Evolutionary conservation across 2,329 filamentous ascomycete genomes (phyloP), one percentile per base, ranked within the genome.

Genomic region (Berkeleyomyces basicola): DNA sequence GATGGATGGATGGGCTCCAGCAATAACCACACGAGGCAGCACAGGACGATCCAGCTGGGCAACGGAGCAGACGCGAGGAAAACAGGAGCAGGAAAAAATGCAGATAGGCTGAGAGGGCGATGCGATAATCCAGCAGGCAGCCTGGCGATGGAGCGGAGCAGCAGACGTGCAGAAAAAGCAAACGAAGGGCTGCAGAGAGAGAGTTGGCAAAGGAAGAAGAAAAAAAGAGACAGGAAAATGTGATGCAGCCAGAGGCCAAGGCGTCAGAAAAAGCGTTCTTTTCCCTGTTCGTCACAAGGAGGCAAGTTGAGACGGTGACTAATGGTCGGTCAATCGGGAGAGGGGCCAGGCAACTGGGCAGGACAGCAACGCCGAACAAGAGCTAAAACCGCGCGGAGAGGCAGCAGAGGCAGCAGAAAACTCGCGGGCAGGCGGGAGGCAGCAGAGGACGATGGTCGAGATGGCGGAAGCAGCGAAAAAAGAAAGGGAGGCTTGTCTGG

Each of bases 301-400:
- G 55, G 55, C 39, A 58, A 58, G 55, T 43, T 58, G 57, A 59
- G 57, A 55, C 49, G 49, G 49, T 55, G 49, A 55, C 49, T 55
- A 55, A 55, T 55, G 49, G 14, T 55, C 36, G 37, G 31, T 55
- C 49, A 33, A 23, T 23, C 23, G 23, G 23, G 23, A 23, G 49
- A 33, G 31, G 49, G 49, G 49, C 49, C 36, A 55, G 16, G 49
- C 49, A 55, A 53, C 49, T 14, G 37, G 33, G 49, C 49, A 51
- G 10, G 47, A 46, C 11, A n/a, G 33, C 7, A 39, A 37, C 31
- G 49, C 4, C 36, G 33, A 55, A 55, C 14, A 16, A 39, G n/a
- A 55, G 37, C 11, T n/a, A 10, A 33, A 7, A 53, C 2, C 10
- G 7, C 16, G 16, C 23, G 3, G 23, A 51, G 46, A 16, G 31